phyloP scores from a whole-genome alignment of 164 flowering plant species.

The Annona squamosa region DNA sequence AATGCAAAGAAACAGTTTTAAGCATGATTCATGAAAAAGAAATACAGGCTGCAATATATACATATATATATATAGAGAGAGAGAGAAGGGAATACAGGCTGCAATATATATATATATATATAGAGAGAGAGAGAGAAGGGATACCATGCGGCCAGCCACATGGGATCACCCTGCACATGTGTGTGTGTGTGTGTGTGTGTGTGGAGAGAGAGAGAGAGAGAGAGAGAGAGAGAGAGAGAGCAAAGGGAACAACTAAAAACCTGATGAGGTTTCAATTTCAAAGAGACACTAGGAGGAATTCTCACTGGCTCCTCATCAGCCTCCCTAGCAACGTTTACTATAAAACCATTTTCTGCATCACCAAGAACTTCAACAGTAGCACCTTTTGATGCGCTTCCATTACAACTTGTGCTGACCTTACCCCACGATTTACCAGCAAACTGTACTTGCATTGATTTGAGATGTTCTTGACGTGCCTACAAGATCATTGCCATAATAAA shows the following conservation, averaged over 20 bases:
- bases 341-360: conserved; percentile 69
- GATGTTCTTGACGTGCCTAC: conserved; percentile 95
- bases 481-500: conserved; percentile 9
- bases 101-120: too few species aligned
- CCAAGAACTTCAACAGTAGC: conserved; percentile 63
- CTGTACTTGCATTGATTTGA: conserved; percentile 70
- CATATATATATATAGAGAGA: too few species aligned
- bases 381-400: conserved; percentile 40
- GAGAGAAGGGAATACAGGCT: too few species aligned
- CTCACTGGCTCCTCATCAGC: conserved; percentile 85
- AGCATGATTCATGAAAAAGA: background rate
- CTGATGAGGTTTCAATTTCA: conserved; percentile 90
- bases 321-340: conserved; percentile 92
- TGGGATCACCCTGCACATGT: too few species aligned
- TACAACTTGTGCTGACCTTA: conserved; percentile 28
- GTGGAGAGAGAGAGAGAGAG: too few species aligned
- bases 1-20: background rate
- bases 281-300: conserved; percentile 81
- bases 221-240: too few species aligned
- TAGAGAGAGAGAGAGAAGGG: too few species aligned
- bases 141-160: too few species aligned
- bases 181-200: too few species aligned
- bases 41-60: too few species aligned
- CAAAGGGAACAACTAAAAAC: conserved; percentile 21
- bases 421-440: conserved; percentile 46